Evolutionary conservation across 208 protist genomes (phyloP), one percentile per base, ranked within the genome.

Genomic region (Acanthamoeba castellanii): DNA sequence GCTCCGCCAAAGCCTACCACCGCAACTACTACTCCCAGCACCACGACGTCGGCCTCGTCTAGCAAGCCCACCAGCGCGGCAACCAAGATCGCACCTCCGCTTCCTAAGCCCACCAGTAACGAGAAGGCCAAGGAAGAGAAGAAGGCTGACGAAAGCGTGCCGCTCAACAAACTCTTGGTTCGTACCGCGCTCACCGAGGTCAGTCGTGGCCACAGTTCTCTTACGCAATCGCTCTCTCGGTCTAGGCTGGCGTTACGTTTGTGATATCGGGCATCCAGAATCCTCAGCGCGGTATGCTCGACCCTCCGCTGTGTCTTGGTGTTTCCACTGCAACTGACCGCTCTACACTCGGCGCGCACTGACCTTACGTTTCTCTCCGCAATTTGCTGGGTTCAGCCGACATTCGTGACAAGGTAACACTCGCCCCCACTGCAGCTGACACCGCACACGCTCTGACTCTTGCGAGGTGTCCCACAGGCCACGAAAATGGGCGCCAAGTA

Each of bases 261-360:
- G 84, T 91, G 32, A 61, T 91, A 5, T 91, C 84, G 14, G 84
- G 84, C 84, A 37, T 91, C 27, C 32, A 50, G 59, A 91, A 91
- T 27, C 84, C 84, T 0, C 30, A 91, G 34, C n/a, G 84, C n/a
- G 84, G 84, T 91, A 32, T 47, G 34, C 42, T 42, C 4, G 25
- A 47, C 5, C 70, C 30, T 78, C 20, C 22, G 32, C 70, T 57
- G 52, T 57, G 2, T 11, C 18, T 20, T 57, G 13, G 50, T 55
- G 9, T 20, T 57, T 20, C 5, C 13, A 22, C 52, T 20, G 9
- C 52, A 22, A 20, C 52, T 57, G 11, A 37, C 37, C 37, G 37
- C 37, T 0, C 37, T 37, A 37, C 37, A 37, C 37, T 37, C 37
- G 37, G 37, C 37, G 1, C 37, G 37, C 37, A 37, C 37, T 37